Base-by-base conservation (phyloP, 2,329 filamentous ascomycete genomes). In the Pseudogymnoascus sp. region DNA sequence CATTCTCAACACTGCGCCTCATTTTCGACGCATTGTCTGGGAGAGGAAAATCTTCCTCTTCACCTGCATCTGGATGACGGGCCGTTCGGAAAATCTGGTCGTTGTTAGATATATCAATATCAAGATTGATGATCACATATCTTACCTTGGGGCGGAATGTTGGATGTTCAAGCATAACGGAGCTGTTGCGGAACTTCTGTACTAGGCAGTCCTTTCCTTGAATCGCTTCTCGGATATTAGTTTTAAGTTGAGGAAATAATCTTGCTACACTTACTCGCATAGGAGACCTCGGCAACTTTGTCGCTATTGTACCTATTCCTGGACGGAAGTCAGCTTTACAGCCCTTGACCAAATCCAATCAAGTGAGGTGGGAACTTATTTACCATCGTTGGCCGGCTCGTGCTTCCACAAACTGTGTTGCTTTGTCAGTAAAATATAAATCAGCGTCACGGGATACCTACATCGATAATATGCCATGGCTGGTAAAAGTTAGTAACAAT, bases 131-230 rank as follows among this genome's bases (percentile, higher is more conserved):
- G 23, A 33, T 14, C 58, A 25, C 16, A 12, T 16, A 67, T 61
- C 16, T 58, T 74, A 92, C 89, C 81, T 95, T 95, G 0, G 94
- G 94, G 0, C 91, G 87, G 70, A 91, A 96, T 60, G 88, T 86
- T 0, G 85, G 80, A 9, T 86, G 84, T 75, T 97, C 92, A 0
- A 93, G 80, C 91, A 97, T 97, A 30, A 99, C 92, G 0, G 91
- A 93, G 39, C 91, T 96, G 77, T 99, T 99, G 36, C 94, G 87
- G 72, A 99, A 99, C 72, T 97, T 97, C 73, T 95, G 90, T 5
- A 97, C 85, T 0, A 97, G 81, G 66, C 91, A 93, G 71, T 96
- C 92, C 66, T 89, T 88, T 52, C 94, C 94, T 78, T 99, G 94
- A 64, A 96, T 93, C 11, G 92, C 89, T 92, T 63, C 42, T 58